A percentile compares a stretch with the other conserved stretches of the same genome.
These are phyloP conservation scores for Gaertneriomyces sp. DNA, from an alignment of 192 early-diverging fungal species.

Conservation along the genomic window DNA sequence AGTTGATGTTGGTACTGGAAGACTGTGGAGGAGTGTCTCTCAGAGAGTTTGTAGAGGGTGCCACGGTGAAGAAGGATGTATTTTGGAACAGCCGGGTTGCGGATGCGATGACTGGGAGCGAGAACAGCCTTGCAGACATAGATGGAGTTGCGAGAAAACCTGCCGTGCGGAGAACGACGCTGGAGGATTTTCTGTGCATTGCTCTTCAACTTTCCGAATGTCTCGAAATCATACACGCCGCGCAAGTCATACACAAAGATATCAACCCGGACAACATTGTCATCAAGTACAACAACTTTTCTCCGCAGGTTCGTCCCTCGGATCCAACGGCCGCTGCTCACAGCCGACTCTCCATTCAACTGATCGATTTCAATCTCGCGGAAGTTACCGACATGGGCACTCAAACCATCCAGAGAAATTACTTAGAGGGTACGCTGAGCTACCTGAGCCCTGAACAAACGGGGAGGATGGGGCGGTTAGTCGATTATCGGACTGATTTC, in stretches of 20 bases:
- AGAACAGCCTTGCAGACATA: neutral
- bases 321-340: too few species aligned
- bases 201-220: constrained; percentile 43
- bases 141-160: neutral
- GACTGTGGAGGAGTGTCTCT: constrained; percentile 40
- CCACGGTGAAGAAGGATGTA: too few species aligned
- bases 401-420: constrained; percentile 22
- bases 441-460: constrained; percentile 58
- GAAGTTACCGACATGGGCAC: constrained; percentile 18
- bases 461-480: constrained; percentile 37
- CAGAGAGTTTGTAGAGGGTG: constrained; percentile 20
- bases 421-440: constrained; percentile 40
- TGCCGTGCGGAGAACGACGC: constrained; percentile 7
- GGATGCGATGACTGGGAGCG: neutral
- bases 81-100: too few species aligned
- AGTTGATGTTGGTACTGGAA: constrained; percentile 34
- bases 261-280: constrained; percentile 53
- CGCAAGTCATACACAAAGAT: constrained; percentile 46
- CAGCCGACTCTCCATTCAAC: constrained; percentile 28
- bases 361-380: constrained; percentile 47
- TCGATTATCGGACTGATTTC: constrained; percentile 50
- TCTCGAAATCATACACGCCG: constrained; percentile 39
- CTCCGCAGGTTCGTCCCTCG: neutral
- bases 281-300: constrained; percentile 12
- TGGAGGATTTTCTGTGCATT: constrained; percentile 34